phyloP scores from a whole-genome alignment of 1,284 basidiomycete genomes.

The Rhodotorula sp. region DNA sequence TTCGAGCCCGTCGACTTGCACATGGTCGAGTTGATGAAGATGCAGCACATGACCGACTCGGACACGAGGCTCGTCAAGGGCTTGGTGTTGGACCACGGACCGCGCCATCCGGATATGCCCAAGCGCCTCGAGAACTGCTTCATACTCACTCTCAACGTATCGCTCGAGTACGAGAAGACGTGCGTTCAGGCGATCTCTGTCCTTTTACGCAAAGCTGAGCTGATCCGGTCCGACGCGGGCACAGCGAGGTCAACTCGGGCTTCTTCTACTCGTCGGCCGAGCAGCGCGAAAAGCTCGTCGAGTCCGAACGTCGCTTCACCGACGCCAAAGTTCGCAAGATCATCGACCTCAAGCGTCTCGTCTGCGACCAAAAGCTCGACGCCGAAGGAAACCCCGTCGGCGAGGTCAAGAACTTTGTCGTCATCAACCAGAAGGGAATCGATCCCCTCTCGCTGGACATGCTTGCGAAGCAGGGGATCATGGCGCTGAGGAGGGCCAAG shows the following conservation, averaged over 20 bases:
- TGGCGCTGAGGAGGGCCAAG: conserved; percentile 93
- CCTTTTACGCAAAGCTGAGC: not conserved
- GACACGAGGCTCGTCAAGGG: conserved; percentile 97
- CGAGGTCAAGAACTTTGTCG: conserved; percentile 80
- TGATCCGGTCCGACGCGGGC: conserved; percentile 26
- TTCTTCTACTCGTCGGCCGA: conserved; percentile 99
- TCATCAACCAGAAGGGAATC: conserved; percentile 99
- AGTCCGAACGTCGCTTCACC: conserved; percentile 91
- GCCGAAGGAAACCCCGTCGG: conserved; percentile 58
- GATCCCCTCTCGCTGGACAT: conserved; percentile 97
- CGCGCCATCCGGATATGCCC: conserved; percentile 98
- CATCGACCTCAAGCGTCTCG: conserved; percentile 91
- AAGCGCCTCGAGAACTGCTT: conserved; percentile 96
- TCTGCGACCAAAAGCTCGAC: conserved; percentile 88
- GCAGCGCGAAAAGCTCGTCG: conserved; percentile 97
- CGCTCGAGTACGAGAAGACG: conserved; percentile 99
- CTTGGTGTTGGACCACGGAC: conserved; percentile 89
- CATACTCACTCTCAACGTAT: conserved; percentile 95
- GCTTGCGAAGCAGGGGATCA: conserved; percentile 92
- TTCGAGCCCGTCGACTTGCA: conserved; percentile 90
- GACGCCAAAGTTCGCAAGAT: conserved; percentile 96
- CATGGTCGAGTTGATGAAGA: conserved; percentile 99
- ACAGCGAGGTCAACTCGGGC: conserved; percentile 95
- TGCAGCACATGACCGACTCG: conserved; percentile 97
- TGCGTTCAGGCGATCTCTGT: conserved; percentile 54